Evolutionary conservation across 2,329 filamentous ascomycete genomes (phyloP).

Genomic region (Xylariaceae sp.): DNA sequence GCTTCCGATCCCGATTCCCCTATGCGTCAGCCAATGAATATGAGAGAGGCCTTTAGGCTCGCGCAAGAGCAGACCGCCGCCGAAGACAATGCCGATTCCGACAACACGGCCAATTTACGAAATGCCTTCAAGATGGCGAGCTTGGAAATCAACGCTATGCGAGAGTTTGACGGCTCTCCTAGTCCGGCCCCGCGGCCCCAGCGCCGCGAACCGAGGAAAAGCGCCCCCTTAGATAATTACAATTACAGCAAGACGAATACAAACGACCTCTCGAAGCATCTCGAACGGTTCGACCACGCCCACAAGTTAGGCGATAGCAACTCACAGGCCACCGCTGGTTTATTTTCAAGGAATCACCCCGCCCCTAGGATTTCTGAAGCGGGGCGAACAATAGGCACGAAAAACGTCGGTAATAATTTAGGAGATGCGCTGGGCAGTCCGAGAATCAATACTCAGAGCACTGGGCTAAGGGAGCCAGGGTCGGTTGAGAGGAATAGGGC

Average conservation of each 20-base stretch:
- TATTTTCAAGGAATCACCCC: constrained; percentile 34
- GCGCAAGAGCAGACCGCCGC: constrained; percentile 25
- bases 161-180: constrained; percentile 28
- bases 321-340: constrained; percentile 25
- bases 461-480: constrained; percentile 16
- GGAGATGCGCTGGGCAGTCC: constrained; percentile 24
- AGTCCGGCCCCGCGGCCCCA: constrained; percentile 29
- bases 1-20: constrained; percentile 16
- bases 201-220: constrained; percentile 20
- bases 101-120: constrained; percentile 23
- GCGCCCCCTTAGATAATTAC: constrained; percentile 10
- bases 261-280: constrained; percentile 30
- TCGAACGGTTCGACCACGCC: constrained; percentile 30
- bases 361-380: constrained; percentile 35
- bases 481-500: constrained; percentile 1
- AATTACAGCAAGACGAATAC: constrained; percentile 25
- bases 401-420: constrained; percentile 33
- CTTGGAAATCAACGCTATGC: constrained; percentile 22
- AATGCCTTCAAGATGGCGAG: constrained; percentile 29
- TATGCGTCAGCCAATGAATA: constrained; percentile 28
- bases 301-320: constrained; percentile 25
- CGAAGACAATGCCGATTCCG: constrained; percentile 19
- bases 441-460: constrained; percentile 17
- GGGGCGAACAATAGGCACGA: constrained; percentile 31
- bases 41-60: constrained; percentile 27